Evolutionary conservation across 2,329 filamentous ascomycete species (phyloP), one percentile per base, ranked within the genome.

Genomic region (Huntiella abstrusa): DNA sequence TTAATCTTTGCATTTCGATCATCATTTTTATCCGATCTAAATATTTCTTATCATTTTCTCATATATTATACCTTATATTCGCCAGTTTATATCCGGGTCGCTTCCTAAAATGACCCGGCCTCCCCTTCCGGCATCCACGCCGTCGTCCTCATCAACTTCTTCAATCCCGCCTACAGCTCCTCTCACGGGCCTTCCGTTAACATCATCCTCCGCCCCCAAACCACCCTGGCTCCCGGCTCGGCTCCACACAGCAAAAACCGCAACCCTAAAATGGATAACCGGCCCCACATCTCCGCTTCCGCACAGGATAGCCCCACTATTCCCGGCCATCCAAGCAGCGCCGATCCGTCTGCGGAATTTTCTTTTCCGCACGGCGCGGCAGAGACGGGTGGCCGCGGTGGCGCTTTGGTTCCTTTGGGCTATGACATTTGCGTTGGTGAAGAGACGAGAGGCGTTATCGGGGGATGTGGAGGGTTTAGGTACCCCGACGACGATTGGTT

Each of bases 391-490:
- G 54, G 62, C 82, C 4, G 63, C 81, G 43, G 59, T 75, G 38
- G 60, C 66, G 33, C 80, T 77, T 52, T 72, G 81, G 42, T 67
- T 70, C 28, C 59, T 72, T 43, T 91, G 83, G 83, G 60, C 84
- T 12, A 57, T 83, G 43, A 69, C 71, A 0, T 88, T 87, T 58
- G 68, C 71, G 16, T 58, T 85, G 37, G 71, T 88, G 17, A 70
- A 83, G 60, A 72, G 77, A 54, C 67, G 71, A 49, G 79, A 79
- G 45, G 69, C 73, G 4, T 54, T 65, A 38, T 64, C 68, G 1
- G 67, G 71, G 17, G 74, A 81, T 51, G 71, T 88, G 46, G 69
- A 69, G 11, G 77, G 72, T 41, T 83, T 79, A 64, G 82, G 80
- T 12, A 66, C 63, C 40, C 80, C 82, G 0, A 66, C 70, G 46